These are phyloP conservation scores for Sugiyamaella qingdaonensis DNA, from an alignment of 805 yeast genomes.

Conservation along the genomic window DNA sequence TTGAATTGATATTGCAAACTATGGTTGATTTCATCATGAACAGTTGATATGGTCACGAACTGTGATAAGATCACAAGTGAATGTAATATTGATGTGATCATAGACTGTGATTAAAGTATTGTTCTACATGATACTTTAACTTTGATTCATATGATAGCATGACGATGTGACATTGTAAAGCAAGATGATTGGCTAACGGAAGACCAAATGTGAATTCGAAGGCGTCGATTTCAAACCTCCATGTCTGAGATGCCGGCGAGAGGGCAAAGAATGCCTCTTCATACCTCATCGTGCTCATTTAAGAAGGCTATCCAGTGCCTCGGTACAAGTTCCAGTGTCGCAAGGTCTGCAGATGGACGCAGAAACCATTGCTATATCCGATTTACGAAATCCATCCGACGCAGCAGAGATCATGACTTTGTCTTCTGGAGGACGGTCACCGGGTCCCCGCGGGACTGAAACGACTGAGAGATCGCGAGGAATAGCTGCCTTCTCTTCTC, in stretches of 20 bases:
- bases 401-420: slow-evolving; percentile 22
- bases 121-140: too few relatives aligned
- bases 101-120: too few relatives aligned
- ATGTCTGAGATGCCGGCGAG: slow-evolving; percentile 78
- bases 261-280: slow-evolving; percentile 72
- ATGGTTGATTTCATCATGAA: neutral
- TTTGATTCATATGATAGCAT: slow-evolving; percentile 66
- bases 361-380: slow-evolving; percentile 15
- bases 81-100: too few relatives aligned
- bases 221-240: slow-evolving; percentile 67
- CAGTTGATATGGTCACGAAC: too few relatives aligned
- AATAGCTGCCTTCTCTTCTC: neutral
- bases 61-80: too few relatives aligned
- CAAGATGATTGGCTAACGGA: slow-evolving; percentile 53
- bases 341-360: slow-evolving; percentile 8
- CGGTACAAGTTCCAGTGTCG: neutral
- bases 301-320: neutral
- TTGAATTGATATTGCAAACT: slow-evolving; percentile 35
- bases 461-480: too few relatives aligned
- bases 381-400: slow-evolving; percentile 22
- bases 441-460: neutral
- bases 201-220: slow-evolving; percentile 77
- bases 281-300: slow-evolving; percentile 44
- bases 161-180: slow-evolving; percentile 72
- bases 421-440: slow-evolving; percentile 8